Conservation (phyloP, 2,329 filamentous ascomycete species). For the Colletotrichum endophyticum region DNA sequence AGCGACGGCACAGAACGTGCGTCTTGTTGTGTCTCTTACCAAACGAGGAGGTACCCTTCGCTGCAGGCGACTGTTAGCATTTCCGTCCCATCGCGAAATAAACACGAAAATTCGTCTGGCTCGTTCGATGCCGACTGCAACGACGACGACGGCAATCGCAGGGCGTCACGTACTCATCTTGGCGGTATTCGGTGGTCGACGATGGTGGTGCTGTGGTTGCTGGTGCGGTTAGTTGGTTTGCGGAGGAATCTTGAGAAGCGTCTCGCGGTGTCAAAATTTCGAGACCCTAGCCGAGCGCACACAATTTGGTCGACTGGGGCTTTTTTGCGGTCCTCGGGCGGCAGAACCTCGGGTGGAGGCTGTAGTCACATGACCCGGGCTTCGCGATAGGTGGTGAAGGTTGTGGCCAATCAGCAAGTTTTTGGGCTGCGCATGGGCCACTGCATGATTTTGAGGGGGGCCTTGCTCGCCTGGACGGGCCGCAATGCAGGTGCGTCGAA, state of each 20-base stretch:
- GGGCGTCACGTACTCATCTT: constrained; percentile 60
- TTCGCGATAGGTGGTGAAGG: neutral
- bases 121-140: neutral
- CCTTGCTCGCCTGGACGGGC: neutral
- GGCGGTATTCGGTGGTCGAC: constrained; percentile 41
- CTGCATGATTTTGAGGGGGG: neutral
- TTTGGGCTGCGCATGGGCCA: neutral
- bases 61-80: constrained; percentile 38
- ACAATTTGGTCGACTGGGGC: neutral
- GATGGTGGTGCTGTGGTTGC: constrained; percentile 22
- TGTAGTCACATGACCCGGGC: neutral
- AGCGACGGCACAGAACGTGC: constrained; percentile 98
- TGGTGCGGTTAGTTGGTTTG: constrained; percentile 18
- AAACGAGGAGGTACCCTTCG: constrained; percentile 64
- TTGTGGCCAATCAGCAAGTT: neutral
- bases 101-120: constrained; percentile 17
- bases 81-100: constrained; percentile 23
- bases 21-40: constrained; percentile 90
- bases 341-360: neutral
- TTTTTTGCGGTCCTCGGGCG: neutral
- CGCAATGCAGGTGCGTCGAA: neutral
- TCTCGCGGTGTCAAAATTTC: constrained; percentile 3
- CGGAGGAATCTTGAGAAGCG: constrained; percentile 11
- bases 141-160: neutral
- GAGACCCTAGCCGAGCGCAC: constrained; percentile 13